phyloP scores from a whole-genome alignment of 495 filamentous ascomycete species.

The Penicillium angulare region DNA sequence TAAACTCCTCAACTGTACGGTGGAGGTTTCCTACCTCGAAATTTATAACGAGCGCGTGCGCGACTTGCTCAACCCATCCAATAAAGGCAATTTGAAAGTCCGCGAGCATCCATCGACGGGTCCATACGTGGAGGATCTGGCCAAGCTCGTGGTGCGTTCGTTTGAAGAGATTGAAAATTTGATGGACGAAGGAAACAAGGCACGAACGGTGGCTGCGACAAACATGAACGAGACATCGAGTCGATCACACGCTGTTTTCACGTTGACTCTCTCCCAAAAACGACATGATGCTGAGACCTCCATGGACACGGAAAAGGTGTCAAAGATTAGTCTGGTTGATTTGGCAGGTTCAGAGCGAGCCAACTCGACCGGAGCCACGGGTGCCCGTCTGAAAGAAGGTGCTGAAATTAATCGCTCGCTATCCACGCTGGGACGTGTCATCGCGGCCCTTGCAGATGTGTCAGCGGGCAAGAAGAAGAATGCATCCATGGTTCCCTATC shows the following conservation, averaged over 20 bases:
- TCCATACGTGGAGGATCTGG: conserved; percentile 96
- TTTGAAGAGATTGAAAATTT: conserved; percentile 95
- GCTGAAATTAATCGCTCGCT: conserved; percentile 98
- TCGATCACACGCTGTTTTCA: conserved; percentile 97
- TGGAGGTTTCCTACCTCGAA: conserved; percentile 98
- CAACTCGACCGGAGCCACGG: conserved; percentile 91
- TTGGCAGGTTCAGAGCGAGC: conserved; percentile 96
- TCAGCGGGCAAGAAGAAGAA: conserved; percentile 87
- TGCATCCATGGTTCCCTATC: conserved; percentile 84
- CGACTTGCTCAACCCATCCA: conserved; percentile 93
- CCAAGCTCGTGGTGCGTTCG: conserved; percentile 94
- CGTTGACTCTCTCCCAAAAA: conserved; percentile 92
- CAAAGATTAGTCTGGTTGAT: conserved; percentile 97
- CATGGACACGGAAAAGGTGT: conserved; percentile 96
- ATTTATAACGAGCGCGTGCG: conserved; percentile 99
- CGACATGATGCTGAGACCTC: conserved; percentile 88
- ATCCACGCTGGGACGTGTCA: conserved; percentile 96
- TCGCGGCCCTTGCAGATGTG: conserved; percentile 90
- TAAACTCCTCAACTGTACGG: conserved; percentile 78
- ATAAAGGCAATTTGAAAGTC: conserved; percentile 95
- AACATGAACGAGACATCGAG: conserved; percentile 99
- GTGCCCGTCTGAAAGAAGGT: conserved; percentile 94
- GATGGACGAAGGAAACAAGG: conserved; percentile 99
- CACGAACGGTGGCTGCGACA: conserved; percentile 94
- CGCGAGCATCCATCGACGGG: conserved; percentile 96